phyloP scores from a whole-genome alignment of 2,329 filamentous ascomycete species.

The Drechslerella dactyloides region DNA sequence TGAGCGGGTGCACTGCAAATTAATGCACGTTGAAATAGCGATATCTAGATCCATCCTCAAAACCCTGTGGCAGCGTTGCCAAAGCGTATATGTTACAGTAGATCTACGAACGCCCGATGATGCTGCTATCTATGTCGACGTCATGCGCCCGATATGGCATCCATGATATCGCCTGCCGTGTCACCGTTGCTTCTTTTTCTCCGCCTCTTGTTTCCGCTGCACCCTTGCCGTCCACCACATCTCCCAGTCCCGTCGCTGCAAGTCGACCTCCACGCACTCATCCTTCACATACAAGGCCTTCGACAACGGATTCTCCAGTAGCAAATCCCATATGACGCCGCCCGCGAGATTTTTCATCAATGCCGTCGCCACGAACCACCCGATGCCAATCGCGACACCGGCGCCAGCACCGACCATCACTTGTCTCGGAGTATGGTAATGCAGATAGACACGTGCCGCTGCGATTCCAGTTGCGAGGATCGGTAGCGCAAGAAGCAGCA shows the following conservation, averaged over 20 bases:
- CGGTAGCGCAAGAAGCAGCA: constrained; percentile 66
- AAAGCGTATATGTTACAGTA: neutral
- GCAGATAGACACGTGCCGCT: constrained; percentile 84
- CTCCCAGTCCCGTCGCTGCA: constrained; percentile 91
- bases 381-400: constrained; percentile 72
- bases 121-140: neutral
- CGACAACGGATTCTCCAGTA: constrained; percentile 70
- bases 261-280: constrained; percentile 82
- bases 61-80: neutral
- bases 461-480: constrained; percentile 73
- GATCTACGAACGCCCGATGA: neutral
- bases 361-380: constrained; percentile 79
- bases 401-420: constrained; percentile 79
- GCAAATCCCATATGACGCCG: constrained; percentile 59
- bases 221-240: constrained; percentile 71
- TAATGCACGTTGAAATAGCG: neutral
- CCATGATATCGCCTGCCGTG: no score
- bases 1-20: no score
- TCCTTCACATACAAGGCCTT: constrained; percentile 77
- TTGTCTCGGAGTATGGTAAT: constrained; percentile 88
- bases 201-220: constrained; percentile 56
- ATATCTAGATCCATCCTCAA: neutral
- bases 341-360: constrained; percentile 62
- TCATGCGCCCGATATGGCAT: neutral
- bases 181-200: constrained; percentile 18